Percentiles rank a stretch among this genome's conserved stretches.
These are phyloP conservation scores for Oenanthe sinensis DNA, from an alignment of 129 eudicot genomes.

Conservation along the genomic window DNA sequence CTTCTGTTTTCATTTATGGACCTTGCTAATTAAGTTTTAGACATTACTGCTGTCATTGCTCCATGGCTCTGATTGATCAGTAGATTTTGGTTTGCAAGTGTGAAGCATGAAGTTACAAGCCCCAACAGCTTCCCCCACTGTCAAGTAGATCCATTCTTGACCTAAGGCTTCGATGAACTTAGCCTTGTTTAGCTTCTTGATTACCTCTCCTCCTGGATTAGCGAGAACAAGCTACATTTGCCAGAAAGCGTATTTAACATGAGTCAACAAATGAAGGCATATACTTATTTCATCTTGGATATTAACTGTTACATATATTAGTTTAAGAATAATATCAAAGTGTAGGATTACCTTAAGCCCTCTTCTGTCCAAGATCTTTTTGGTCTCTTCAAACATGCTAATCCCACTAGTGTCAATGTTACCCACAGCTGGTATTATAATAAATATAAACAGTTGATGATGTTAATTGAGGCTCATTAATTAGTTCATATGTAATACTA, in stretches of 20 bases:
- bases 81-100: slow-evolving; percentile 28
- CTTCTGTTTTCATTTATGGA: neutral
- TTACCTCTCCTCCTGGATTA: slow-evolving; percentile 84
- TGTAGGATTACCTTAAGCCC: slow-evolving; percentile 55
- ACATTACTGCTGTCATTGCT: slow-evolving; percentile 38
- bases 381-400: slow-evolving; percentile 82
- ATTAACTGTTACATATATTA: neutral
- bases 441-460: neutral
- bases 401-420: slow-evolving; percentile 92
- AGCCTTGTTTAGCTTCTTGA: slow-evolving; percentile 79
- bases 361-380: slow-evolving; percentile 63
- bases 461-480: neutral
- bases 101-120: slow-evolving; percentile 85
- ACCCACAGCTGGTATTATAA: slow-evolving; percentile 59
- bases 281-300: neutral
- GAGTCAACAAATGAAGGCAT: neutral
- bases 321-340: neutral
- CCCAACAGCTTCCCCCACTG: slow-evolving; percentile 84
- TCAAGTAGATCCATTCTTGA: slow-evolving; percentile 74
- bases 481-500: neutral
- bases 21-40: slow-evolving; percentile 5
- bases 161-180: slow-evolving; percentile 61
- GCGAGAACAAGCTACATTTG: slow-evolving; percentile 61
- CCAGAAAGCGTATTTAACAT: neutral
- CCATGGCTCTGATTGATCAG: slow-evolving; percentile 24